A percentile compares a stretch with the other conserved stretches of the same genome.
These are phyloP conservation scores for Lentinula boryana DNA, from an alignment of 768 basidiomycete genomes.

Conservation along the genomic window DNA sequence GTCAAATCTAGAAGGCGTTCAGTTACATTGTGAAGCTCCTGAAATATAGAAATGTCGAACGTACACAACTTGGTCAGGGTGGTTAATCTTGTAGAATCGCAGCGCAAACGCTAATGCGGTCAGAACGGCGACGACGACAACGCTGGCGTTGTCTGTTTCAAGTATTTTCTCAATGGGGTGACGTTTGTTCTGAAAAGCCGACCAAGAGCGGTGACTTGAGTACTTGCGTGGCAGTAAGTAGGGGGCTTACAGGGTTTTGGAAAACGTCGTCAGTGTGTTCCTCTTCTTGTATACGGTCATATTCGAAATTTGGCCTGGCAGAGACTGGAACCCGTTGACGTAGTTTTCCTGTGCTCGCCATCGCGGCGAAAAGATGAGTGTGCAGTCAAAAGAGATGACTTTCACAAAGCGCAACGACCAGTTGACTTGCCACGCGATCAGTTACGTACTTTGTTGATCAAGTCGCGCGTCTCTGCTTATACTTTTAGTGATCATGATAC, in stretches of 20 bases:
- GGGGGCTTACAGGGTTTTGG: slow-evolving; percentile 38
- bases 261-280: slow-evolving; percentile 46
- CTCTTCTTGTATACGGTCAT: slow-evolving; percentile 40
- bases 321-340: slow-evolving; percentile 9
- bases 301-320: slow-evolving; percentile 11
- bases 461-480: background rate
- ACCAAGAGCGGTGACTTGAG: slow-evolving; percentile 3
- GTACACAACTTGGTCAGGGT: slow-evolving; percentile 93
- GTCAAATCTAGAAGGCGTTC: slow-evolving; percentile 61
- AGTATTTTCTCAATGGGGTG: slow-evolving; percentile 56
- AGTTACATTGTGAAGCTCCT: background rate
- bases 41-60: slow-evolving; percentile 22
- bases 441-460: background rate
- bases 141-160: slow-evolving; percentile 59
- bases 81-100: slow-evolving; percentile 91
- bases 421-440: background rate
- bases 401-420: background rate
- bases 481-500: too few relatives aligned
- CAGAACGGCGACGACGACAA: slow-evolving; percentile 52
- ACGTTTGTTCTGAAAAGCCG: slow-evolving; percentile 37
- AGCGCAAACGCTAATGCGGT: slow-evolving; percentile 76
- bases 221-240: slow-evolving; percentile 10
- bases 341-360: slow-evolving; percentile 10
- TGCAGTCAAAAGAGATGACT: background rate
- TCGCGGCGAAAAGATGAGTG: slow-evolving; percentile 1